Base-by-base conservation (phyloP, 257 asterid genomes). In the Orobanche coerulescens region DNA sequence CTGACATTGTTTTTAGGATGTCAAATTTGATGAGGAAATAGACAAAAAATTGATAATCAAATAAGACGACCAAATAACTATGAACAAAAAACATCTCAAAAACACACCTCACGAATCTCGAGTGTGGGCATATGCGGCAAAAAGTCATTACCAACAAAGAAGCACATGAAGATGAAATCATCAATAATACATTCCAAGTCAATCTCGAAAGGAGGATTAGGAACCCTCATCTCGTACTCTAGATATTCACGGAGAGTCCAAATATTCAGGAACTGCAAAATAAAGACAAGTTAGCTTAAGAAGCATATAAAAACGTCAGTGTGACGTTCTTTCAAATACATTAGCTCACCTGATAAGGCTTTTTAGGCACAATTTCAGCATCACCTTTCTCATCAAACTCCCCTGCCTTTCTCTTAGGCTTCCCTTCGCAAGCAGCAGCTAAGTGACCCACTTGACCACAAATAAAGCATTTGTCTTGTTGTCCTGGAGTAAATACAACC, bases 121-220 rank as follows among this genome's bases (percentile, higher is more conserved):
- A 92, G 94, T 22, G 98, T 92, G 37, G 98, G 98, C 98, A 92
- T 92, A 73, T 92, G 98, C 3, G 98, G 98, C 83, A 92, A 76
- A 68, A 92, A 92, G 73, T 92, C 98, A 67, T 92, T 92, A 71
- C 98, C 98, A 22, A 92, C 96, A 61, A 92, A 92, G 85, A 92
- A 92, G 75, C 99, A 93, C 58, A 93, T 80, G 78, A 93, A 93
- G 72, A 93, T 87, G 74, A 89, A 93, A 74, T 93, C 99, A 59
- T 93, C 99, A 61, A 88, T 61, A 42, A 93, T 78, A 76, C 95
- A 71, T 72, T 93, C 99, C 12, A 84, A 64, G 68, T 93, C 99
- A 59, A 81, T 76, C 87, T 86, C 72, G 57, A 84, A 78, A 1
- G 96, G 86, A 53, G 85, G 81, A 77, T 84, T 86, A 16, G 99